phyloP scores from a whole-genome alignment of 2,329 filamentous ascomycete species.

The Colletotrichum sp. region DNA sequence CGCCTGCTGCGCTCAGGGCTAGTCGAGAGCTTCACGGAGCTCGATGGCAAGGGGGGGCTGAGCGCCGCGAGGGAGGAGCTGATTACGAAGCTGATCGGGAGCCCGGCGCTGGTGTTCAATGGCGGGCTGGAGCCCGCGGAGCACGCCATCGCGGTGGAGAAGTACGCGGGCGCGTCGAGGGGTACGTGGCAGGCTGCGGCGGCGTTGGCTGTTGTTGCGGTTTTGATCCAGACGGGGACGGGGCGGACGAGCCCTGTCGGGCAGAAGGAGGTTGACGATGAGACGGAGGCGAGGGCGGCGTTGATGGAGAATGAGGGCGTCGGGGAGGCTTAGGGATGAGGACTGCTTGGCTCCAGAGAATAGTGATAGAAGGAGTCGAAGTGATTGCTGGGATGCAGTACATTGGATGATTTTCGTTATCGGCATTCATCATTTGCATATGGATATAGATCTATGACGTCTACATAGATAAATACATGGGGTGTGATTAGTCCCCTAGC shows the following conservation, averaged over 20 bases:
- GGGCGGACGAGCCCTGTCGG: conserved; percentile 53
- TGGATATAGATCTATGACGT: not conserved
- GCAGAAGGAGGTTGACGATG: conserved; percentile 37
- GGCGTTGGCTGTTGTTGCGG: conserved; percentile 43
- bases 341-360: not conserved
- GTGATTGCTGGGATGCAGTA: not conserved
- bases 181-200: conserved; percentile 54
- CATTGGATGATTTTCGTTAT: not conserved
- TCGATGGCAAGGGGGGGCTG: conserved; percentile 43
- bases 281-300: conserved; percentile 26
- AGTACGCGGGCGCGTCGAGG: conserved; percentile 50
- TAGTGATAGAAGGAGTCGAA: not conserved
- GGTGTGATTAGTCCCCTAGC: not conserved
- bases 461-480: not conserved
- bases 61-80: conserved; percentile 39
- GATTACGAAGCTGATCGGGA: conserved; percentile 53
- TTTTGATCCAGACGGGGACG: conserved; percentile 53
- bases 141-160: conserved; percentile 47
- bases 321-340: conserved; percentile 29
- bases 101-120: conserved; percentile 53
- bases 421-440: not conserved
- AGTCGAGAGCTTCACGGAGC: conserved; percentile 56
- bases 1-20: conserved; percentile 62
- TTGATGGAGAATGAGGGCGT: conserved; percentile 33
- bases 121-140: conserved; percentile 45